These are phyloP conservation scores for Diaporthe australafricana DNA, from an alignment of 2,329 filamentous ascomycete genomes.

Conservation along the genomic window DNA sequence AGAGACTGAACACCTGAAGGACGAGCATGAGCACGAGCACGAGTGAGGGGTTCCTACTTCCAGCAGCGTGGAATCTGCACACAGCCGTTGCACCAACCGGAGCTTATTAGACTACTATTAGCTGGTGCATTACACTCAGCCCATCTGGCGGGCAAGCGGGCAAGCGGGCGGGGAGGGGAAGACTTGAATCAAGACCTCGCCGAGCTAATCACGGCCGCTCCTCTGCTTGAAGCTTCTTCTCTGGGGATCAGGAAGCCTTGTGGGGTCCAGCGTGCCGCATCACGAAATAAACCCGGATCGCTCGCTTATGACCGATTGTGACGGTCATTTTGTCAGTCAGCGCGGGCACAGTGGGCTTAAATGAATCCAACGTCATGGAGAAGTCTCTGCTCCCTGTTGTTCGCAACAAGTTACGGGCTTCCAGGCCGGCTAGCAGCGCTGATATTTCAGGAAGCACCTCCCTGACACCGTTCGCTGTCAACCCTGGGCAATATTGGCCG, in stretches of 20 bases:
- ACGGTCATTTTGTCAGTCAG: slow-evolving; percentile 28
- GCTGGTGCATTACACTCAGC: slow-evolving; percentile 24
- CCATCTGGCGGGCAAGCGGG: slow-evolving; percentile 5
- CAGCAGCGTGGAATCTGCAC: slow-evolving; percentile 27
- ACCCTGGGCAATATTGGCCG: slow-evolving; percentile 24
- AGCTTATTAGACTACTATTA: slow-evolving; percentile 21
- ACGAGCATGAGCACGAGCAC: slow-evolving; percentile 6
- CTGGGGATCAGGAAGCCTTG: slow-evolving; percentile 35
- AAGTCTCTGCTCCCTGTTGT: slow-evolving; percentile 10
- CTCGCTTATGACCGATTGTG: slow-evolving; percentile 37
- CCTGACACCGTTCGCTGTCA: slow-evolving; percentile 15
- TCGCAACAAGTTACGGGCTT: slow-evolving; percentile 27
- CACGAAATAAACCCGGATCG: slow-evolving; percentile 39
- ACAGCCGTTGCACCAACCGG: slow-evolving; percentile 23
- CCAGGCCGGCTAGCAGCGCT: slow-evolving; percentile 23
- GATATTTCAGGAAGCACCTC: slow-evolving; percentile 28
- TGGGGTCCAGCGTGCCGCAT: slow-evolving; percentile 35
- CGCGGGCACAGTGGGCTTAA: slow-evolving; percentile 26
- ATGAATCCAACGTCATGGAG: slow-evolving; percentile 24
- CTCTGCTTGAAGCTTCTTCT: slow-evolving; percentile 33
- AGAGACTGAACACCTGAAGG: slow-evolving; percentile 21
- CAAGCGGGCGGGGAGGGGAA: slow-evolving; percentile 9
- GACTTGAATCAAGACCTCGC: slow-evolving; percentile 22
- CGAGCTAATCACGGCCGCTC: slow-evolving; percentile 25
- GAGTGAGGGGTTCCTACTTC: slow-evolving; percentile 31